Conservation (phyloP, 73 alveolate genomes). For the Blepharisma stoltei region DNA sequence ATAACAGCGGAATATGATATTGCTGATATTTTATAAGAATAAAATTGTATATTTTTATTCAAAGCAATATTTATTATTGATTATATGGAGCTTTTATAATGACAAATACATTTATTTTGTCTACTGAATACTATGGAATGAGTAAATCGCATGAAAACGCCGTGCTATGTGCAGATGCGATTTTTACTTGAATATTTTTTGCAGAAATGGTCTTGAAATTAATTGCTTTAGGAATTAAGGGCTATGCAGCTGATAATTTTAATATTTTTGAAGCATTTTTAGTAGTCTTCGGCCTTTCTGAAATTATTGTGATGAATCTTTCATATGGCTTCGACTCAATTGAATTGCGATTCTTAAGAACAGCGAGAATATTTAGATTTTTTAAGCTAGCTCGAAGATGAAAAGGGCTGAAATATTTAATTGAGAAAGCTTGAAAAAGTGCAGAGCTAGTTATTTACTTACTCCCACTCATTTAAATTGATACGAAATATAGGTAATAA, state of each 20-base stretch:
- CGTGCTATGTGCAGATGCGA: background rate
- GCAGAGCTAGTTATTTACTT: conserved; percentile 32
- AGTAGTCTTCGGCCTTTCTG: conserved; percentile 22
- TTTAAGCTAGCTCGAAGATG: conserved; percentile 42
- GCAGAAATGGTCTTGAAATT: conserved; percentile 36
- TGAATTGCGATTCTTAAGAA: conserved; percentile 35
- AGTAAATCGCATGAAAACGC: conserved; percentile 2
- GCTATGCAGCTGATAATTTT: conserved; percentile 32
- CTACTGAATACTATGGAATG: conserved; percentile 37
- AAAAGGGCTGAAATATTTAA: conserved; percentile 30
- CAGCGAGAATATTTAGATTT: conserved; percentile 60
- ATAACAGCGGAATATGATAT: background rate
- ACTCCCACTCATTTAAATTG: conserved; percentile 32
- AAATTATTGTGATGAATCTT: background rate
- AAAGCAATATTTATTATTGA: conserved; percentile 2
- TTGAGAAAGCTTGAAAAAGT: background rate
- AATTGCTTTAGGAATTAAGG: conserved; percentile 28
- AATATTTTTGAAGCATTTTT: conserved; percentile 35
- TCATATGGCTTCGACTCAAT: background rate
- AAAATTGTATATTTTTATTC: background rate
- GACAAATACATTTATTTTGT: conserved; percentile 31
- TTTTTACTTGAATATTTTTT: conserved; percentile 31
- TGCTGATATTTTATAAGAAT: background rate
- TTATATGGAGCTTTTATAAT: conserved; percentile 25
- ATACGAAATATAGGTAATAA: too few relatives aligned